phyloP scores from a whole-genome alignment of 768 basidiomycete genomes.

The Inosperma sp. region DNA sequence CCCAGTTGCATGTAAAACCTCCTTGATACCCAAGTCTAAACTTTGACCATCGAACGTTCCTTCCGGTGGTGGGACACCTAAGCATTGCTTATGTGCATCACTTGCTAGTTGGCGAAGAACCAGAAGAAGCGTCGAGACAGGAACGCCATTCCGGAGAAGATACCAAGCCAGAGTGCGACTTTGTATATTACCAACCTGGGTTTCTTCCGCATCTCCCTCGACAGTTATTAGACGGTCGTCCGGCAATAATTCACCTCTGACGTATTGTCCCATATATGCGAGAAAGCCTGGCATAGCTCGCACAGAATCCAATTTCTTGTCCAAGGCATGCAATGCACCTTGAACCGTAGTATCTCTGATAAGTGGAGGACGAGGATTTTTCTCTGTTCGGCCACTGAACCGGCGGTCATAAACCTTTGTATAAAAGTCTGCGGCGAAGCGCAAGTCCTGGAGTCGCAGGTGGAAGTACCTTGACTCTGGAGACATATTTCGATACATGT shows the following conservation, averaged over 20 bases:
- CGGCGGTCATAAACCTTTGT: constrained; percentile 66
- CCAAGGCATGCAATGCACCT: constrained; percentile 59
- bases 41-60: constrained; percentile 39
- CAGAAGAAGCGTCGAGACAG: constrained; percentile 61
- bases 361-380: constrained; percentile 60
- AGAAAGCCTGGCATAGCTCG: constrained; percentile 39
- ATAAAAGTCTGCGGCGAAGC: constrained; percentile 74
- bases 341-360: constrained; percentile 69
- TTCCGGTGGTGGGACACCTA: constrained; percentile 44
- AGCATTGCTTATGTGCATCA: constrained; percentile 57
- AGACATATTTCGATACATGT: constrained; percentile 59
- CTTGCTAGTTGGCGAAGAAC: constrained; percentile 58
- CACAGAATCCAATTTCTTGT: constrained; percentile 49
- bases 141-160: constrained; percentile 62
- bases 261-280: constrained; percentile 48
- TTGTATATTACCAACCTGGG: constrained; percentile 11
- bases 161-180: constrained; percentile 62
- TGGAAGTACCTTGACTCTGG: constrained; percentile 58
- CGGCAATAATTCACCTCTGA: constrained; percentile 43
- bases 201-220: constrained; percentile 9
- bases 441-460: constrained; percentile 66
- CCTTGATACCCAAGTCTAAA: constrained; percentile 58
- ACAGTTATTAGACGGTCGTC: constrained; percentile 14
- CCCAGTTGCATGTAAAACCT: too few relatives aligned
- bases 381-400: constrained; percentile 68